Evolutionary conservation across 129 eudicot genomes (phyloP).

Genomic region (Pulicaria dysenterica): DNA sequence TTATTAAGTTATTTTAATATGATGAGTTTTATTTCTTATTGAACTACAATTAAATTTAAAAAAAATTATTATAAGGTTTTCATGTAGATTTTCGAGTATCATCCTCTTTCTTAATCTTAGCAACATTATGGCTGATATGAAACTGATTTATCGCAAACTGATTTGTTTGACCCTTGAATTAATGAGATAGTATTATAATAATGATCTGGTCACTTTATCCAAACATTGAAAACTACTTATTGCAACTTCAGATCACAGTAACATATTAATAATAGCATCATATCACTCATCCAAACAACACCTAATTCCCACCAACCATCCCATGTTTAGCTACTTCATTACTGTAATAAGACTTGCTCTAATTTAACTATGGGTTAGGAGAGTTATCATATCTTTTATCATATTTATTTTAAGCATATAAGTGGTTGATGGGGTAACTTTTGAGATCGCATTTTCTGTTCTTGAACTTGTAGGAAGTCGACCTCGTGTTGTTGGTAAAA

Average conservation of each 20-base stretch:
- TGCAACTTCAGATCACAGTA: background rate
- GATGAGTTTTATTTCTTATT: no score
- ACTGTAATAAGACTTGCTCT: background rate
- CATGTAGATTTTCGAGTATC: no score
- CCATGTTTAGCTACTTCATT: background rate
- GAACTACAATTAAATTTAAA: no score
- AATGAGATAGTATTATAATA: background rate
- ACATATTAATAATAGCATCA: background rate
- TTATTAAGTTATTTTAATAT: background rate
- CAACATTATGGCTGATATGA: background rate
- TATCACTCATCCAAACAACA: background rate
- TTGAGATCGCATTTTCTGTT: slow-evolving; percentile 24
- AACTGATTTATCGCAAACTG: background rate
- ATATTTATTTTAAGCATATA: slow-evolving; percentile 9
- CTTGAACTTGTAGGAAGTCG: slow-evolving; percentile 52
- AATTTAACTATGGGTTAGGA: slow-evolving; percentile 20
- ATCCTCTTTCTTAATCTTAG: no score
- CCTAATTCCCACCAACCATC: background rate
- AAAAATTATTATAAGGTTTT: no score
- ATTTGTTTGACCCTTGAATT: background rate
- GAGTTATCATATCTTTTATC: slow-evolving; percentile 15
- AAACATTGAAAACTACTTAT: background rate
- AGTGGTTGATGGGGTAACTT: slow-evolving; percentile 18
- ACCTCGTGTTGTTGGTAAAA: slow-evolving; percentile 94
- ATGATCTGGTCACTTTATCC: background rate